Evolutionary conservation across 164 flowering plant genomes (phyloP).

Genomic region (Macadamia tetraphylla): DNA sequence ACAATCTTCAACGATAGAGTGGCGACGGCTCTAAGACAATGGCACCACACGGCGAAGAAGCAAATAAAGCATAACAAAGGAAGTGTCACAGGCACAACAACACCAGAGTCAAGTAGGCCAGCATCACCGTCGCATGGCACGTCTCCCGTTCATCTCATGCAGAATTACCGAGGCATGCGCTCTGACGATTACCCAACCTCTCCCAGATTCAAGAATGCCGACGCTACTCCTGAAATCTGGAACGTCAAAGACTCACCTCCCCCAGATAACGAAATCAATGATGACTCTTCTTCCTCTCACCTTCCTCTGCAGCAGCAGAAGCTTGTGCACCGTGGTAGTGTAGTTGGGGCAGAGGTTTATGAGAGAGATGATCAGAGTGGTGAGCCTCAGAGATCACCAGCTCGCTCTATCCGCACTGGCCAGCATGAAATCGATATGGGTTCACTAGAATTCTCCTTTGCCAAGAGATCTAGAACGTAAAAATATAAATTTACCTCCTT

Average conservation of each 20-base stretch:
- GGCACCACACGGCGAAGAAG: constrained; percentile 70
- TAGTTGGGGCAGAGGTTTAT: not conserved
- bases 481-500: no score
- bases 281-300: constrained; percentile 26
- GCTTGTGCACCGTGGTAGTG: not conserved
- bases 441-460: constrained; percentile 20
- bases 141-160: constrained; percentile 58
- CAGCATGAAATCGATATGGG: constrained; percentile 27
- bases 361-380: constrained; percentile 5
- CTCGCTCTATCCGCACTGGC: not conserved
- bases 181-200: constrained; percentile 39
- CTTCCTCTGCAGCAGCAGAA: not conserved
- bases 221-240: constrained; percentile 19
- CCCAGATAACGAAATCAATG: constrained; percentile 14
- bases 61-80: constrained; percentile 37
- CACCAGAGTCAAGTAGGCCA: constrained; percentile 54
- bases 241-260: constrained; percentile 38
- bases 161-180: constrained; percentile 25
- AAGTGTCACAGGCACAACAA: constrained; percentile 9
- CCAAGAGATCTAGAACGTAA: not conserved
- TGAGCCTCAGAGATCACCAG: constrained; percentile 7
- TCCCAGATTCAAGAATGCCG: constrained; percentile 30
- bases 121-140: constrained; percentile 38
- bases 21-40: constrained; percentile 46
- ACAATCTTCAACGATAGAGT: constrained; percentile 72